phyloP scores from a whole-genome alignment of 345 rosid genomes.

The Bretschneidera sinensis region DNA sequence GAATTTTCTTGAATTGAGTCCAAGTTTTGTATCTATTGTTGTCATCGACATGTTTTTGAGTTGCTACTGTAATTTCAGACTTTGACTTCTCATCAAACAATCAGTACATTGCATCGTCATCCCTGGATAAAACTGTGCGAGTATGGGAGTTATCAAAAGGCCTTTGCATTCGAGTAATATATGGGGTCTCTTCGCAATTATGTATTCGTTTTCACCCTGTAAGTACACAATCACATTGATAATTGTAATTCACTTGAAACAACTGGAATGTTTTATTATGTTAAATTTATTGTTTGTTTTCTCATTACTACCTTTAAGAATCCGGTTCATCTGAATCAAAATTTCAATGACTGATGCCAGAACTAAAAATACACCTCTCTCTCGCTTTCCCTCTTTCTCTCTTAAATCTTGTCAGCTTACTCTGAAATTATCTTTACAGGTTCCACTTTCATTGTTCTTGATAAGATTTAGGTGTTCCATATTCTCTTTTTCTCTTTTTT shows the following conservation, averaged over 20 bases:
- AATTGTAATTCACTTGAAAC: slow-evolving; percentile 6
- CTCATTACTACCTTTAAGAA: neutral
- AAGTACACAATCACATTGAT: slow-evolving; percentile 29
- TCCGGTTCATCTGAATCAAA: no score
- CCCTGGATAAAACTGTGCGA: slow-evolving; percentile 92
- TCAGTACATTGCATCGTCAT: slow-evolving; percentile 90
- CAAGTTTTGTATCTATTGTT: neutral
- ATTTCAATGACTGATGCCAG: no score
- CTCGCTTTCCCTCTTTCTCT: no score
- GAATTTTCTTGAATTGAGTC: no score
- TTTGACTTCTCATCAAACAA: slow-evolving; percentile 98
- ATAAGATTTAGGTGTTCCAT: no score
- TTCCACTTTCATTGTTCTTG: no score
- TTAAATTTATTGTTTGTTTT: neutral
- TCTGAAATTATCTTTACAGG: no score
- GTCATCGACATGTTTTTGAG: slow-evolving; percentile 20
- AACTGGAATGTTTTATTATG: neutral
- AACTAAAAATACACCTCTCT: no score
- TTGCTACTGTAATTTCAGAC: slow-evolving; percentile 46
- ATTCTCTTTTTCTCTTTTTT: no score
- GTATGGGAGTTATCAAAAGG: slow-evolving; percentile 95
- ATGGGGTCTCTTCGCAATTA: slow-evolving; percentile 78
- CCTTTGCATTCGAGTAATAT: slow-evolving; percentile 88
- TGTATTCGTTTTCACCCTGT: slow-evolving; percentile 97
- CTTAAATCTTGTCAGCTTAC: no score